Evolutionary conservation across 2,329 filamentous ascomycete genomes (phyloP).

Genomic region (Pseudonectria buxi): DNA sequence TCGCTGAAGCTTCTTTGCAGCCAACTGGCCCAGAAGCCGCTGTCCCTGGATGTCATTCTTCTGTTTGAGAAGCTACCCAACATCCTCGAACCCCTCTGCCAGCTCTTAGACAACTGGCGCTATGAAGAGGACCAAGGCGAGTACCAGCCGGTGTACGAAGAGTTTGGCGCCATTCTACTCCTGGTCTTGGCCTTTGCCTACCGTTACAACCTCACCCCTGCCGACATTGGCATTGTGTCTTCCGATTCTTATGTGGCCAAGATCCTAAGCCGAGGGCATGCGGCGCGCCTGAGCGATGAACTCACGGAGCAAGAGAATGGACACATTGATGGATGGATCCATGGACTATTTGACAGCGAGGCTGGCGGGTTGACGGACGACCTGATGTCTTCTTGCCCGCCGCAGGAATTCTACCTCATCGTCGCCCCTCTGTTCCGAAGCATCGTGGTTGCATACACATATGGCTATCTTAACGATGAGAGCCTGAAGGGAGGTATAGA

Average conservation of each 20-base stretch:
- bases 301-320: constrained; percentile 57
- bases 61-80: constrained; percentile 64
- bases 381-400: constrained; percentile 72
- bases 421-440: constrained; percentile 72
- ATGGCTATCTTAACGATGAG: constrained; percentile 59
- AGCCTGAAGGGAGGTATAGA: constrained; percentile 69
- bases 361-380: constrained; percentile 70
- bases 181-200: constrained; percentile 69
- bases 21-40: constrained; percentile 64
- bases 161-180: constrained; percentile 72
- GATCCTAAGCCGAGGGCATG: constrained; percentile 53
- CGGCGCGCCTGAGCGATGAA: constrained; percentile 51
- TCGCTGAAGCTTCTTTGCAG: constrained; percentile 69
- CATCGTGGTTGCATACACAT: constrained; percentile 63
- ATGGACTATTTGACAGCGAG: constrained; percentile 69
- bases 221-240: constrained; percentile 56
- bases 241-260: constrained; percentile 62
- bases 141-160: constrained; percentile 79
- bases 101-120: constrained; percentile 69
- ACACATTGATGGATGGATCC: constrained; percentile 68
- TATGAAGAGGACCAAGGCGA: constrained; percentile 81
- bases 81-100: constrained; percentile 68
- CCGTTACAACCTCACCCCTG: constrained; percentile 59
- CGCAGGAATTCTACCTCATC: constrained; percentile 75
- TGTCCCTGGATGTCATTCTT: constrained; percentile 66